Evolutionary conservation across 2,329 filamentous ascomycete species (phyloP).

Genomic region (Fusarium sp.): DNA sequence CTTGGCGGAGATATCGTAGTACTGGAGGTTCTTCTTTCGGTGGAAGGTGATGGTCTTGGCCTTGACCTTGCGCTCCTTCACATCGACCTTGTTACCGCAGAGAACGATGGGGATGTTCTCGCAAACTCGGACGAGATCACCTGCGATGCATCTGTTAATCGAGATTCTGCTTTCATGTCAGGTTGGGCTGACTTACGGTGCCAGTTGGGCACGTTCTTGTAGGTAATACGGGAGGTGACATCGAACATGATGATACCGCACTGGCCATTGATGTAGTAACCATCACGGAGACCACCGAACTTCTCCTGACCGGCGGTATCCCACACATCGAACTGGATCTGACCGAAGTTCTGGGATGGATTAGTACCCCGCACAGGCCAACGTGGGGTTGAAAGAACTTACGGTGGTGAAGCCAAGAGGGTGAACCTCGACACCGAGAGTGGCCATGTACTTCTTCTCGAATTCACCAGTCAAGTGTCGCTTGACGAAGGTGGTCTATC

Average conservation of each 20-base stretch:
- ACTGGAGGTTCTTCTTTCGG: constrained; percentile 99
- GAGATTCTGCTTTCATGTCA: background rate
- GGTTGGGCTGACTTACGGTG: constrained; percentile 82
- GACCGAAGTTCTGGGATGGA: constrained; percentile 83
- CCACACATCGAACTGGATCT: constrained; percentile 99
- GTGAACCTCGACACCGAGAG: constrained; percentile 99
- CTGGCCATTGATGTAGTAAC: constrained; percentile 99
- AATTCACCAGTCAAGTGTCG: constrained; percentile 99
- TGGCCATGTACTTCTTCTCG: constrained; percentile 99
- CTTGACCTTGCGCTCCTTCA: constrained; percentile 99
- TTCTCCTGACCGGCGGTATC: constrained; percentile 99
- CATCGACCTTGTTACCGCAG: constrained; percentile 99
- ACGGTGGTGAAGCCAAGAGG: constrained; percentile 98
- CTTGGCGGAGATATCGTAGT: constrained; percentile 99
- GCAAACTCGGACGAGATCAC: constrained; percentile 98
- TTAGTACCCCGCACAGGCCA: constrained; percentile 47
- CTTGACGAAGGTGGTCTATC: constrained; percentile 99
- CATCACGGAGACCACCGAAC: constrained; percentile 98
- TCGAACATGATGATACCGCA: constrained; percentile 99
- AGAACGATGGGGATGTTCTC: constrained; percentile 99
- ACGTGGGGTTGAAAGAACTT: constrained; percentile 64
- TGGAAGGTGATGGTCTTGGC: constrained; percentile 99
- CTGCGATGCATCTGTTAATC: constrained; percentile 62
- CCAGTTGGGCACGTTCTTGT: constrained; percentile 99
- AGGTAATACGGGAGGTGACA: constrained; percentile 98